These are phyloP conservation scores for Iris macrosiphon DNA, from an alignment of 106 monocot species.

Conservation along the genomic window DNA sequence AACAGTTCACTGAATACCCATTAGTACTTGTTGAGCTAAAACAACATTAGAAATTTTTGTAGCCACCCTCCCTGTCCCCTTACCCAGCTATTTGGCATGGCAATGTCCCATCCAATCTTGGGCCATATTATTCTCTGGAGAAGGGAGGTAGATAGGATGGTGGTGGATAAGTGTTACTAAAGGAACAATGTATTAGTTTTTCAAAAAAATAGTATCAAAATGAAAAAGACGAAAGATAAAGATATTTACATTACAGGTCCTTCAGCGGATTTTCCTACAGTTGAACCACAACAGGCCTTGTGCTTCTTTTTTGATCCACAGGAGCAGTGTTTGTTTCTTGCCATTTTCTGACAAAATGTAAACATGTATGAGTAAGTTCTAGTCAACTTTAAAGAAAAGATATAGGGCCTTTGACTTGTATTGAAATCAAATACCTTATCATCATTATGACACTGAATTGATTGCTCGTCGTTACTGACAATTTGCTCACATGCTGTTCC, in stretches of 20 bases:
- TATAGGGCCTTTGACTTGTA: neutral
- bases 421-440: slow-evolving; percentile 16
- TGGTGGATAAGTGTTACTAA: too few relatives aligned
- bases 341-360: slow-evolving; percentile 9
- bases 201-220: too few relatives aligned
- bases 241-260: slow-evolving; percentile 9
- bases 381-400: neutral
- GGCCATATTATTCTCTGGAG: too few relatives aligned
- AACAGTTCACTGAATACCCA: too few relatives aligned
- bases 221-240: neutral
- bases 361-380: neutral
- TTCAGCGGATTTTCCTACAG: slow-evolving; percentile 10
- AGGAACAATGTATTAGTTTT: too few relatives aligned
- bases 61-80: too few relatives aligned
- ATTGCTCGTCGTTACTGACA: neutral
- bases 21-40: too few relatives aligned
- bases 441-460: slow-evolving; percentile 2
- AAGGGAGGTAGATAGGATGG: too few relatives aligned
- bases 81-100: too few relatives aligned
- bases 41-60: too few relatives aligned
- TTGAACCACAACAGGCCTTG: slow-evolving; percentile 31
- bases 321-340: slow-evolving; percentile 22
- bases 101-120: too few relatives aligned
- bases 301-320: slow-evolving; percentile 40
- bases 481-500: slow-evolving; percentile 2